Evolutionary conservation across 352 stramenopile genomes (phyloP).

Genomic region (Phytophthora fragariae): DNA sequence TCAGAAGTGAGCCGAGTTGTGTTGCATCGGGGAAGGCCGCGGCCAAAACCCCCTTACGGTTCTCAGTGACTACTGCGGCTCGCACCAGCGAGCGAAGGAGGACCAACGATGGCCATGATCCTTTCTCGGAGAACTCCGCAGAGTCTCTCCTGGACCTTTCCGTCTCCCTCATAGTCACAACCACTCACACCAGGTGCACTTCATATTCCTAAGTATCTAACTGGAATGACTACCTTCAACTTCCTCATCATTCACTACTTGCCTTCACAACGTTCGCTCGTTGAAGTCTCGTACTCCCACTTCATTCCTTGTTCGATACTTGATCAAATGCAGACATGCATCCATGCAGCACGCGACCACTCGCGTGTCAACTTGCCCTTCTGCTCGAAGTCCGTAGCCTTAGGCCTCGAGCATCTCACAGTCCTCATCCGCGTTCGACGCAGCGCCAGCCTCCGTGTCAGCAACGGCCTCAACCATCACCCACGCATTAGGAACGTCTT

Average conservation of each 20-base stretch:
- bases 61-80: neutral
- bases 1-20: neutral
- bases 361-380: too few relatives aligned
- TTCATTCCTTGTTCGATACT: conserved; percentile 4
- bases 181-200: neutral
- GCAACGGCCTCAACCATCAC: neutral
- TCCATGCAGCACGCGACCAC: neutral
- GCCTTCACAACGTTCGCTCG: too few relatives aligned
- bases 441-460: too few relatives aligned
- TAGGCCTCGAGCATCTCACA: conserved; percentile 1
- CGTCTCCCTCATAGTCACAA: neutral
- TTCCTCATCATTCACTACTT: too few relatives aligned
- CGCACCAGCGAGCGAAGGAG: neutral
- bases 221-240: neutral
- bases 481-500: neutral
- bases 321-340: too few relatives aligned
- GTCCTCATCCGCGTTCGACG: neutral
- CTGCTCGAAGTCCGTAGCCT: neutral
- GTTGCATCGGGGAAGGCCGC: neutral
- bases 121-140: neutral
- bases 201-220: neutral
- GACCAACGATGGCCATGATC: neutral
- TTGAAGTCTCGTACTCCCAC: conserved; percentile 6
- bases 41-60: neutral
- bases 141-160: neutral